Conservation (phyloP, 2,329 filamentous ascomycete species). For the Claviceps pusilla region DNA sequence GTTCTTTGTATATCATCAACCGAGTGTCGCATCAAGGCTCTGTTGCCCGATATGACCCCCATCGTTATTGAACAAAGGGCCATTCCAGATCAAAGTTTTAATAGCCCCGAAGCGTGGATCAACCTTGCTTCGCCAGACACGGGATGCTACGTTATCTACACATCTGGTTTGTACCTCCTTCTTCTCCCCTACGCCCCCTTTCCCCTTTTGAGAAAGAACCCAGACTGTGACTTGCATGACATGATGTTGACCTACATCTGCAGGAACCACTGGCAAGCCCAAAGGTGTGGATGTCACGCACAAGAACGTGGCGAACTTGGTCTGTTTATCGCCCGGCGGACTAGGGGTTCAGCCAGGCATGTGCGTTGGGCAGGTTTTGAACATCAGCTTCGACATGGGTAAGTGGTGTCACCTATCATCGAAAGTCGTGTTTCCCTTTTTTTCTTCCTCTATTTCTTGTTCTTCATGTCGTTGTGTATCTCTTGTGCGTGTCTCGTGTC, state of each 20-base stretch:
- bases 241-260: neutral
- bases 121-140: constrained; percentile 21
- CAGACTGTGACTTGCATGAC: neutral
- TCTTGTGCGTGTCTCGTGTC: too few species aligned
- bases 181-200: too few species aligned
- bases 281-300: constrained; percentile 46
- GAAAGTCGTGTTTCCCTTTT: neutral
- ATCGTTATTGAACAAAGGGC: constrained; percentile 16
- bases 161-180: constrained; percentile 26
- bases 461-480: neutral
- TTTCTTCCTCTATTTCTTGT: neutral
- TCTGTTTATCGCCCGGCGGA: constrained; percentile 34
- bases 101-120: constrained; percentile 9
- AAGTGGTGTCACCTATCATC: constrained; percentile 12
- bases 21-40: constrained; percentile 16
- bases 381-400: constrained; percentile 49
- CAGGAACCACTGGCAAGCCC: constrained; percentile 38
- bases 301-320: constrained; percentile 36
- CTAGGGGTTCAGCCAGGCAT: constrained; percentile 34
- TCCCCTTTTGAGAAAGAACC: neutral
- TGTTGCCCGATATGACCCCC: constrained; percentile 12
- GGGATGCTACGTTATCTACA: constrained; percentile 37
- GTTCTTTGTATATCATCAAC: constrained; percentile 32
- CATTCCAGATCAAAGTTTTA: neutral
- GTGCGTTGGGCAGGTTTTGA: constrained; percentile 39